phyloP scores from a whole-genome alignment of 345 rosid genomes.

The Linum usitatissimum region DNA sequence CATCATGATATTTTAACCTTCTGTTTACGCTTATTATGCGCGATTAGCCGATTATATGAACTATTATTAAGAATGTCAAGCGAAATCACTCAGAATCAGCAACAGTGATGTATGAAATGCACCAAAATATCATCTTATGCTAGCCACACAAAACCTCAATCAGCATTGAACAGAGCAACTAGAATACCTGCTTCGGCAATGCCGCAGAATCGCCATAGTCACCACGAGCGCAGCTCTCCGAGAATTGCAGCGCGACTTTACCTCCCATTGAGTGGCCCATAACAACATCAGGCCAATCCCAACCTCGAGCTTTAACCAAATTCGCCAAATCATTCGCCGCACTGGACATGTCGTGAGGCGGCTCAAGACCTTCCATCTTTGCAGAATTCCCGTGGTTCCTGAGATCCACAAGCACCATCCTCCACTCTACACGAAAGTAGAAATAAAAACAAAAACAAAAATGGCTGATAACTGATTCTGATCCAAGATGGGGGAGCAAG shows the following conservation, averaged over 20 bases:
- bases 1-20: too few relatives aligned
- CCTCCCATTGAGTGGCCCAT: conserved; percentile 95
- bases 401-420: conserved; percentile 62
- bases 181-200: conserved; percentile 58
- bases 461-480: neutral
- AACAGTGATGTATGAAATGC: too few relatives aligned
- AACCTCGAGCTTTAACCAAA: conserved; percentile 51
- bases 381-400: conserved; percentile 79
- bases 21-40: too few relatives aligned
- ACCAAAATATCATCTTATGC: too few relatives aligned
- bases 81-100: too few relatives aligned
- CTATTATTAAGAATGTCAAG: too few relatives aligned
- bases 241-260: conserved; percentile 70
- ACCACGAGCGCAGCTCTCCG: conserved; percentile 56
- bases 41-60: too few relatives aligned
- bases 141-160: too few relatives aligned
- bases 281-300: conserved; percentile 86
- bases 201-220: conserved; percentile 50
- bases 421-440: conserved; percentile 36
- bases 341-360: conserved; percentile 65
- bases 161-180: too few relatives aligned
- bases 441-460: too few relatives aligned
- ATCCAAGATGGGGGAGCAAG: neutral
- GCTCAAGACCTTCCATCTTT: conserved; percentile 43
- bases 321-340: conserved; percentile 79